Evolutionary conservation across 768 basidiomycete genomes (phyloP), one percentile per base, ranked within the genome.

Genomic region (Ramaria sp.): DNA sequence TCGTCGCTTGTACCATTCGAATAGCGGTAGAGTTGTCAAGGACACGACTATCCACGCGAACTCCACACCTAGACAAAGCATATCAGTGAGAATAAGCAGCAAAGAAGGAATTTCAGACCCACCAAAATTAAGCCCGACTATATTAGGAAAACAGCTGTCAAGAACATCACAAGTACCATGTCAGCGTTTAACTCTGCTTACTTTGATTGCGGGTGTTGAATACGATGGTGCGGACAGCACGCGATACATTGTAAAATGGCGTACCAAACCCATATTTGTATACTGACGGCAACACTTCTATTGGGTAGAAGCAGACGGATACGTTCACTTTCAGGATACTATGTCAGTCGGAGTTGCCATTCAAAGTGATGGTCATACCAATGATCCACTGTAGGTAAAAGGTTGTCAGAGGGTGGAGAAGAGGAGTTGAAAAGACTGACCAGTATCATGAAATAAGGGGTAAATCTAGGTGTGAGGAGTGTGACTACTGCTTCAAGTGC

Each of bases 211-310:
- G 80, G 3, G 84, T 85, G 38, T 76, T 70, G 61, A 89, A 87
- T n/a, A 84, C 66, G 55, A 89, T 72, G 24, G 79, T 72, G 19
- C 87, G 74, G 3, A 80, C 75, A 0, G 83, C 78, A 39, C 72
- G 68, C 13, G 82, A 79, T 30, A 88, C 72, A 62, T 88, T 85
- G 66, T 84, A 88, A 64, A 89, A 87, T 1, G 87, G 87, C 60
- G 73, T 74, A 0, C 78, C 84, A 60, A 81, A 85, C 1, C 84
- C 88, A 59, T 87, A 87, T 49, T 73, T 75, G 68, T 75, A 86
- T 57, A 87, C 59, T 39, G 61, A 61, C 0, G 85, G 84, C 1
- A 86, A 69, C 1, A 80, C 66, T 51, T 80, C 76, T 42, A 86
- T 74, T 0, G 87, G 86, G 64, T 76, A 77, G 41, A 74, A 67